A percentile compares a stretch with the other conserved stretches of the same genome.
Evolutionary conservation across 345 rosid genomes (phyloP).

Genomic region (Raphanus sativus): DNA sequence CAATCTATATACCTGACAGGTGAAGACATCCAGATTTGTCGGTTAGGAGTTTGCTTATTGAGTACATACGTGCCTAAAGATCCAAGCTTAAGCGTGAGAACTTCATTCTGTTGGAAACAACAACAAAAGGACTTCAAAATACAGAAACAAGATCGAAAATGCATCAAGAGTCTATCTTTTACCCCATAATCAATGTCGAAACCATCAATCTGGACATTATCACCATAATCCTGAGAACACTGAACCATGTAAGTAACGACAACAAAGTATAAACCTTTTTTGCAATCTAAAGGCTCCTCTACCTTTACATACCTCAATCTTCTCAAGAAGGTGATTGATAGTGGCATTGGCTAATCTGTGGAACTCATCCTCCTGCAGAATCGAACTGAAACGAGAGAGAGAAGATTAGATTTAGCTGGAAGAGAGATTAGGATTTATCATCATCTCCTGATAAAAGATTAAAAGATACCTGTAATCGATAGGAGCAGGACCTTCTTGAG

Average conservation of each 20-base stretch:
- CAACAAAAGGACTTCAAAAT: background rate
- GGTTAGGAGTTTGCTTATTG: slow-evolving; percentile 89
- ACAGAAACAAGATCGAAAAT: slow-evolving; percentile 1
- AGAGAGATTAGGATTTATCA: background rate
- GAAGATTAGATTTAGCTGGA: background rate
- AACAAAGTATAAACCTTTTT: background rate
- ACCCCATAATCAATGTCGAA: slow-evolving; percentile 94
- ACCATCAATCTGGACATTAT: slow-evolving; percentile 71
- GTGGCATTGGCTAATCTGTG: slow-evolving; percentile 73
- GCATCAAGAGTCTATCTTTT: too few relatives aligned
- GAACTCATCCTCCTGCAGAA: slow-evolving; percentile 85
- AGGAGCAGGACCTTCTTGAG: slow-evolving; percentile 41
- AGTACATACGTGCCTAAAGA: slow-evolving; percentile 79
- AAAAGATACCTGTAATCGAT: slow-evolving; percentile 24
- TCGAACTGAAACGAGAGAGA: slow-evolving; percentile 42
- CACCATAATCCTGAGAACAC: slow-evolving; percentile 82
- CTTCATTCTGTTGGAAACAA: slow-evolving; percentile 61
- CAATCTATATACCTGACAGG: slow-evolving; percentile 85
- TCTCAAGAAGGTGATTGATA: slow-evolving; percentile 75
- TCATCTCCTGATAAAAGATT: background rate
- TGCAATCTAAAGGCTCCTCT: background rate
- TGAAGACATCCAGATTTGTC: slow-evolving; percentile 91
- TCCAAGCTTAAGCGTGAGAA: slow-evolving; percentile 79
- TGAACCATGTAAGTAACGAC: background rate
- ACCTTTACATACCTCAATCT: slow-evolving; percentile 60